phyloP scores from a whole-genome alignment of 1,284 basidiomycete species.

The Apiotrichum brassicae region DNA sequence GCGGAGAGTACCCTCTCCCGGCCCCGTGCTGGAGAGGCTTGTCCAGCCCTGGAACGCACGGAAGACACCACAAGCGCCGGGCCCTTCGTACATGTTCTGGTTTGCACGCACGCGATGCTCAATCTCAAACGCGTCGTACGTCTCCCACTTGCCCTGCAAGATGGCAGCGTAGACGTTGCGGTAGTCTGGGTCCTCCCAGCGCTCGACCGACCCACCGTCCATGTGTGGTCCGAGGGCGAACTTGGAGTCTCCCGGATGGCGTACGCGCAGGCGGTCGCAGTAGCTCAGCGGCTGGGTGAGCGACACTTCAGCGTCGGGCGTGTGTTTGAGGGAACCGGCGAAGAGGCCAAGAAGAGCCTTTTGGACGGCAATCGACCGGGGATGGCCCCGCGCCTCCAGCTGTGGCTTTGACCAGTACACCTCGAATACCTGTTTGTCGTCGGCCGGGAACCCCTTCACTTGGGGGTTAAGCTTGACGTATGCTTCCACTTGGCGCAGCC shows the following conservation, averaged over 20 bases:
- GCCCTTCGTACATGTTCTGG: constrained; percentile 42
- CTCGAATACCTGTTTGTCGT: constrained; percentile 66
- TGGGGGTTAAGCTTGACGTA: constrained; percentile 55
- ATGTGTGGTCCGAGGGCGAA: constrained; percentile 70
- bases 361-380: constrained; percentile 58
- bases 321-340: constrained; percentile 46
- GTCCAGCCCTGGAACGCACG: constrained; percentile 70
- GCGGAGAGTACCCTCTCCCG: constrained; percentile 64
- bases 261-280: constrained; percentile 67
- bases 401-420: constrained; percentile 62
- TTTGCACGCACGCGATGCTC: constrained; percentile 29
- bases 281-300: constrained; percentile 62
- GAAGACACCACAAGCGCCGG: constrained; percentile 58
- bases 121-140: constrained; percentile 43
- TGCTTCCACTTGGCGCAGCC: constrained; percentile 56
- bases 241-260: constrained; percentile 61
- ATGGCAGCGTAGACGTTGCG: constrained; percentile 57
- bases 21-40: constrained; percentile 55
- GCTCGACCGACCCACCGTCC: constrained; percentile 67
- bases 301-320: constrained; percentile 48
- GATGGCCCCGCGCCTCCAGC: constrained; percentile 64
- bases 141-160: constrained; percentile 56
- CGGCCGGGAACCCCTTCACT: constrained; percentile 57
- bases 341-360: constrained; percentile 58
- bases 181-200: constrained; percentile 68